These are phyloP conservation scores for Tricholoma furcatifolium DNA, from an alignment of 768 basidiomycete genomes.

Conservation along the genomic window DNA sequence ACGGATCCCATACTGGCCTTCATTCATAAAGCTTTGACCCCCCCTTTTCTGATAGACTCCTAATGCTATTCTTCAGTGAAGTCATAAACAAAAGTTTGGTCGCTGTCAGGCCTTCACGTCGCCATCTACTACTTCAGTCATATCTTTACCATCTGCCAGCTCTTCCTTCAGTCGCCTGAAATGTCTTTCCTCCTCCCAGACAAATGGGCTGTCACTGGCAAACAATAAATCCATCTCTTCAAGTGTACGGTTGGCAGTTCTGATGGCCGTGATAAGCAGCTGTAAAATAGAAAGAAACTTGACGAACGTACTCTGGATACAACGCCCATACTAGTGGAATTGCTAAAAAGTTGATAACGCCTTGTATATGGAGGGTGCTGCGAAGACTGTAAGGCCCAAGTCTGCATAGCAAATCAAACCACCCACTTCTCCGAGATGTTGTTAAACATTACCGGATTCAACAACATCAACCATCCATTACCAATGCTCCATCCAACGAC, in stretches of 20 bases:
- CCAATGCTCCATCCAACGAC: slow-evolving; percentile 44
- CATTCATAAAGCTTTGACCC: too few species aligned
- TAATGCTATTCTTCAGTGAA: too few species aligned
- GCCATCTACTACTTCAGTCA: slow-evolving; percentile 14
- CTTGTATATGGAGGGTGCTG: slow-evolving; percentile 45
- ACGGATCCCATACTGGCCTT: too few species aligned
- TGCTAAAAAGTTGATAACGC: slow-evolving; percentile 39
- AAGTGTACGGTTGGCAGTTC: slow-evolving; percentile 39
- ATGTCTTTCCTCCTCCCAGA: slow-evolving; percentile 43
- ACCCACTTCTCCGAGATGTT: slow-evolving; percentile 35
- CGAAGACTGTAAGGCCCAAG: neutral
- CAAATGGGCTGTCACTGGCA: slow-evolving; percentile 41
- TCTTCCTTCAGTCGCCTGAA: slow-evolving; percentile 35
- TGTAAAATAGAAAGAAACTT: neutral
- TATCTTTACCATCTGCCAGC: slow-evolving; percentile 21
- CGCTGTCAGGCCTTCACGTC: neutral
- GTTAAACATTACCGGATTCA: slow-evolving; percentile 45
- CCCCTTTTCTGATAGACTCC: too few species aligned
- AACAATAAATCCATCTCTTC: slow-evolving; percentile 47
- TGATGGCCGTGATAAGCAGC: neutral
- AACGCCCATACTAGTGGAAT: slow-evolving; percentile 45
- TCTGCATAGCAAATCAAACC: neutral
- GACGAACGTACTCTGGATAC: slow-evolving; percentile 38
- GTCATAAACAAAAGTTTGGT: too few species aligned
- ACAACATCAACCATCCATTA: slow-evolving; percentile 41